Base-by-base conservation (phyloP, 2,329 filamentous ascomycete species). In the Botryosphaeria dothidea region DNA sequence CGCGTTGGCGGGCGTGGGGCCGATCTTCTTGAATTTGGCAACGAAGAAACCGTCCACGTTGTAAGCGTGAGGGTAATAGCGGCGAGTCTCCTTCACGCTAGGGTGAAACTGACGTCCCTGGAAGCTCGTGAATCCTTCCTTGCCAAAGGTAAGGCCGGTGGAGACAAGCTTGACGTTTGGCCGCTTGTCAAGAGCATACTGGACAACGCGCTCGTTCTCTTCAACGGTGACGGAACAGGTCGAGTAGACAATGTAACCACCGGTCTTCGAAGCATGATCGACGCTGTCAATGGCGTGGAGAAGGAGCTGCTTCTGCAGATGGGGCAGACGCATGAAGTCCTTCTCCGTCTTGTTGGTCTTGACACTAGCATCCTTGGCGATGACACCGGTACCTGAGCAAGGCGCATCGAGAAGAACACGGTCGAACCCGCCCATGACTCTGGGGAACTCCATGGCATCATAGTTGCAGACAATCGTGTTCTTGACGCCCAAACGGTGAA, bases 11-110 rank as follows among this genome's bases (percentile, higher is more conserved):
- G 91, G 89, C 45, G 91, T 92, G 3, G 92, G 90, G 0, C 88
- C 94, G 17, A 87, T 87, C 85, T 99, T 99, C 80, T 96, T 93
- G 81, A 99, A 91, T 80, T 99, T 99, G 73, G 93, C 92, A 67
- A 99, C 95, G 77, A 93, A 99, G 88, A 99, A 99, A 69, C 95
- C 95, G 77, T 98, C 95, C 36, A 99, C 93, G 80, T 97, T 97
- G 82, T 95, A 92, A 21, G 90, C 86, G 77, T 97, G 92, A 0
- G 93, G 92, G 80, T 96, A 97, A 82, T 92, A 97, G 65, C 93
- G 85, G 69, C 92, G 84, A 17, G 93, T 93, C 75, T 93, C 83
- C 74, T 90, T 91, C 82, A 99, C 87, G 70, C 87, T 91, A 5
- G 90, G 85, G 75, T 96, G 91, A 80, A 99, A 99, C 66, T 87